Evolutionary conservation across 2,329 filamentous ascomycete genomes (phyloP).

Genomic region (Elsinoe necatrix): DNA sequence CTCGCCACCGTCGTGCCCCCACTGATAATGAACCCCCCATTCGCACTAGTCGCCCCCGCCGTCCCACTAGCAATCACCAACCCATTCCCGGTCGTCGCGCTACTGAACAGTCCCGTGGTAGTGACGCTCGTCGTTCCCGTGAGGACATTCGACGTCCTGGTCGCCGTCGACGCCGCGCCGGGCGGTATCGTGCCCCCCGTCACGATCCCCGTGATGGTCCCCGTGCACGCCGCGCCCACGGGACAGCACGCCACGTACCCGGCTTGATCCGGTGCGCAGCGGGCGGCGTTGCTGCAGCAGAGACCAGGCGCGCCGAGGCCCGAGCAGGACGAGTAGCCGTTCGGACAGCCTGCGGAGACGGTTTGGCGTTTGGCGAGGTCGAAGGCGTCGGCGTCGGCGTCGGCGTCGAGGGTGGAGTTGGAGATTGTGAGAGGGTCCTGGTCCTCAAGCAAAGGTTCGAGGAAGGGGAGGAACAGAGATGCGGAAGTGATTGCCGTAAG

Average conservation of each 20-base stretch:
- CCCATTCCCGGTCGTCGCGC: constrained; percentile 22
- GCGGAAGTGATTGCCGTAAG: neutral
- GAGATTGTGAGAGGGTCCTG: constrained; percentile 8
- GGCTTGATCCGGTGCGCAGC: constrained; percentile 48
- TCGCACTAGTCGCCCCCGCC: constrained; percentile 17
- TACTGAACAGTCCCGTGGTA: constrained; percentile 18
- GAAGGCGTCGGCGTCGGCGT: constrained; percentile 7
- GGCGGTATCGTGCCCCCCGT: constrained; percentile 28
- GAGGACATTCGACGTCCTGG: constrained; percentile 17
- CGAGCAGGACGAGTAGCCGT: constrained; percentile 45
- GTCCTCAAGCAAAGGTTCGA: neutral
- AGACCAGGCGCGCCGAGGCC: constrained; percentile 44
- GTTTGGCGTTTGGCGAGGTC: constrained; percentile 30
- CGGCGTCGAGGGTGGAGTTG: neutral
- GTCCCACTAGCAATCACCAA: constrained; percentile 22
- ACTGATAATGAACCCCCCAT: constrained; percentile 26
- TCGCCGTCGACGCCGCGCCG: constrained; percentile 19
- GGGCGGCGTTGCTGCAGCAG: constrained; percentile 47
- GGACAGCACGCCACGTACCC: constrained; percentile 56
- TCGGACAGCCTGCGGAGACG: constrained; percentile 39
- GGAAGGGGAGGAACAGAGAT: neutral
- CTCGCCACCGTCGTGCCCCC: constrained; percentile 29
- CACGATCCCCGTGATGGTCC: constrained; percentile 37
- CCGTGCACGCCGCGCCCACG: constrained; percentile 49
- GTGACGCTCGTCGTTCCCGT: constrained; percentile 19